phyloP scores from a whole-genome alignment of 202 grass and related monocot species.

The Hordeum pubiflorum region DNA sequence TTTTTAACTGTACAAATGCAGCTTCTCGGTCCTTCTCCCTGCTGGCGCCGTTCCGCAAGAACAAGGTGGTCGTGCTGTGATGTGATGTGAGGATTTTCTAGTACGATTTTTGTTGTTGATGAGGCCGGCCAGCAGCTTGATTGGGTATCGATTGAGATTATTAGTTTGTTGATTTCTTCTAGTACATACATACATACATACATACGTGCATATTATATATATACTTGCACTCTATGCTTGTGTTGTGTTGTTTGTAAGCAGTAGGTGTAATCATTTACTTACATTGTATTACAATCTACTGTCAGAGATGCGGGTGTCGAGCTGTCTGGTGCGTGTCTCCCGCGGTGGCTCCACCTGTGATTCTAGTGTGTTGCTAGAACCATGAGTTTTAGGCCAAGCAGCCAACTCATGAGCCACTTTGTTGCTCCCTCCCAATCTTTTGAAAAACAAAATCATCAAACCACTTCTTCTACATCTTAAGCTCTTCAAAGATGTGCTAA shows the following conservation, averaged over 20 bases:
- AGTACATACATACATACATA: not conserved
- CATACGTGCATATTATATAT: not conserved
- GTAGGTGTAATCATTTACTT: not conserved
- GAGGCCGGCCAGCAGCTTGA: not conserved
- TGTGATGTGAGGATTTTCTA: too few species aligned
- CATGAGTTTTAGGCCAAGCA: too few species aligned
- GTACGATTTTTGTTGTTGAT: not conserved
- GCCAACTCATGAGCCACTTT: too few species aligned
- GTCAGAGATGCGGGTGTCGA: too few species aligned
- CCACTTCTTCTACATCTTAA: too few species aligned
- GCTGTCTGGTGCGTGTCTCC: too few species aligned
- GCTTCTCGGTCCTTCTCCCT: slow-evolving; percentile 78
- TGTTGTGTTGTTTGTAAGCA: not conserved
- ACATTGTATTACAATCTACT: slow-evolving; percentile 3
- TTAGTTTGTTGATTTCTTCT: not conserved
- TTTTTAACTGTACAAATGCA: slow-evolving; percentile 26
- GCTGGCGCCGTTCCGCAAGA: slow-evolving; percentile 73
- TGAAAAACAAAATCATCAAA: too few species aligned
- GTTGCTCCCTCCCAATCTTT: too few species aligned
- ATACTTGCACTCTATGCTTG: not conserved
- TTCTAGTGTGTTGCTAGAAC: too few species aligned
- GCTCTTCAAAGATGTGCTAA: too few species aligned
- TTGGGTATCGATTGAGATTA: not conserved
- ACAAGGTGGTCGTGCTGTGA: slow-evolving; percentile 64
- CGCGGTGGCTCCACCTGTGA: too few species aligned